Base-by-base conservation (phyloP, 108 stramenopile species). In the Craspedostauros australis region DNA sequence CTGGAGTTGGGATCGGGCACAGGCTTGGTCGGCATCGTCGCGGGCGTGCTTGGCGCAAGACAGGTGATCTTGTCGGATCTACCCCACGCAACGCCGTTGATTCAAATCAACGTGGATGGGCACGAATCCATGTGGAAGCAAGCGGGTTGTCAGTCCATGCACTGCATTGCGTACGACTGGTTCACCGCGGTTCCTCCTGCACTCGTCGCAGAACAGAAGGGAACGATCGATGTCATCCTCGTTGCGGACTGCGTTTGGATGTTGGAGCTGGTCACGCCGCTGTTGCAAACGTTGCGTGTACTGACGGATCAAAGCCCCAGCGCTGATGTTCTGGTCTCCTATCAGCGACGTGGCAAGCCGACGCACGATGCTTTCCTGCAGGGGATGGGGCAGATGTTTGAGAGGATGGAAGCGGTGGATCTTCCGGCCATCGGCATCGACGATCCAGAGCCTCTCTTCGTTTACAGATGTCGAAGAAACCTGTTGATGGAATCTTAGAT, bases 191-290 rank as follows among this genome's bases (percentile, higher is more conserved):
- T 5, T 7, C 4, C 6, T 37, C 5, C 21, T 16, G 15, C 49
- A 50, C 3, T 9, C 18, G 33, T 50, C 3, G 4, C 21, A 3
- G 20, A 3, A 11, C 1, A 42, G 14, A 14, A 32, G 15, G 18
- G 4, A 12, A 16, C 25, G 24, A 37, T 23, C 6, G 26, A 27
- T 2, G 32, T 36, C 24, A 24, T 27, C n/a, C 42, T 83, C 28
- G 59, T 79, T 43, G 82, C 82, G 23, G 82, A 84, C 34, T 84
- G 82, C 57, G 76, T 84, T 5, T 84, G 82, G 82, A 20, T 79
- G 39, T 44, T 57, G 8, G 54, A 60, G 55, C 57, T 84, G 22
- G 69, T 84, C 33, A 40, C 58, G 26, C 82, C 82, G 25, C 44
- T 84, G 21, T 26, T 84, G 2, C 46, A 46, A 26, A 77, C 78